Evolutionary conservation across 805 yeast genomes (phyloP).

Genomic region (Suhomyces pyralidae): DNA sequence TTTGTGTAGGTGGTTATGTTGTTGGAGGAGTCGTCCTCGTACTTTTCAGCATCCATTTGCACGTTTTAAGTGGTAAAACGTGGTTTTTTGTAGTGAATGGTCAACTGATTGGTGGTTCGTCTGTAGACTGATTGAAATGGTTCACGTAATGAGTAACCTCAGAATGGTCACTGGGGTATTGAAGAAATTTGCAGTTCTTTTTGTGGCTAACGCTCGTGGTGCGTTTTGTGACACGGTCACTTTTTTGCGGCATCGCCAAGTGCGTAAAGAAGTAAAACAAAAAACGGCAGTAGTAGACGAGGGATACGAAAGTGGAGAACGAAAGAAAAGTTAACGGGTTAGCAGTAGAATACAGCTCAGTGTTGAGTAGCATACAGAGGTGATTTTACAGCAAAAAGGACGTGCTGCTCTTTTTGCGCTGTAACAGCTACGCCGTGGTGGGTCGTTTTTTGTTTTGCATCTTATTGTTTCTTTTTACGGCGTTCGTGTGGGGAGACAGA

Average conservation of each 20-base stretch:
- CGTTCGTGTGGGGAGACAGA: not conserved
- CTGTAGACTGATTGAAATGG: not conserved
- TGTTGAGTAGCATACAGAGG: no score
- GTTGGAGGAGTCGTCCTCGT: conserved; percentile 1
- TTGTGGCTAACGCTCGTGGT: not conserved
- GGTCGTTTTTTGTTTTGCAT: not conserved
- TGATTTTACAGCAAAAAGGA: not conserved
- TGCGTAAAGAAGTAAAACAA: not conserved
- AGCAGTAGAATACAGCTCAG: no score
- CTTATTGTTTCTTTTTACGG: not conserved
- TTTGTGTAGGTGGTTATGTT: not conserved
- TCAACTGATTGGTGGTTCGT: not conserved
- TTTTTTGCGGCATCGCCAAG: not conserved
- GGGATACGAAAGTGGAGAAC: not conserved
- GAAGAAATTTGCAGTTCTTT: not conserved
- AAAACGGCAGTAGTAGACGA: not conserved
- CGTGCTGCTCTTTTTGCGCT: not conserved
- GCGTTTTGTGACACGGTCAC: conserved; percentile 2
- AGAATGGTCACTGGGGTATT: not conserved
- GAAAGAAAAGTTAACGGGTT: not conserved
- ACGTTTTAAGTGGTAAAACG: not conserved
- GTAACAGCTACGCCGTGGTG: not conserved
- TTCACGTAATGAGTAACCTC: not conserved
- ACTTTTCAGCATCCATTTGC: conserved; percentile 1
- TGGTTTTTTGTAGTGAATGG: not conserved